Base-by-base conservation (phyloP, 1,284 basidiomycete species). In the Cutaneotrichosporon mucoides region DNA sequence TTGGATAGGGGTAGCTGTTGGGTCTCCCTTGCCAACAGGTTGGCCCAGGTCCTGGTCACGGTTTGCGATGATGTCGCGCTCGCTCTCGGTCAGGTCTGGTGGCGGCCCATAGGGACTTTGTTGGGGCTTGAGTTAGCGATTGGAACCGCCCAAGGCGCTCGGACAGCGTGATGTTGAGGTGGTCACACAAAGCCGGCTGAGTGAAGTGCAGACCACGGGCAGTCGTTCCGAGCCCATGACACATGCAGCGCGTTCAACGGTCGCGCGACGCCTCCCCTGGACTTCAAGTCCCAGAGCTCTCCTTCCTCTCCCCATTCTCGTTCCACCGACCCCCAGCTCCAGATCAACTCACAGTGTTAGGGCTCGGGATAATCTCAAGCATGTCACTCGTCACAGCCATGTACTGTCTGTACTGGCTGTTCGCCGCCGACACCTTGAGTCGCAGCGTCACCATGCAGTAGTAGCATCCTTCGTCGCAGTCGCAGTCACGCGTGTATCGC, bases 21-120 rank as follows among this genome's bases (percentile, higher is more conserved):
- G 81, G 36, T 90, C 68, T 86, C 90, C 84, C 81, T 92, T 90
- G 13, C 90, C 90, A 1, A 93, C 86, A 0, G 93, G 92, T 65
- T 84, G 79, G n/a, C 93, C 93, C 73, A 96, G 91, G 61, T 82
- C 82, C 60, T 86, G 84, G 34, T 84, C 83, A 55, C 90, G 84
- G 74, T 89, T 90, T 11, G 67, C 58, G 33, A 76, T 65, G 51
- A 77, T 72, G 42, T 62, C 60, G 13, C 64, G 64, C 47, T 77
- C 75, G 55, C 77, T 75, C 45, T 64, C 64, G 42, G 68, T 67
- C 11, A 75, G 43, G 41, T 73, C 72, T 36, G 71, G 72, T 37
- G 66, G 68, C 11, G 66, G 65, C 11, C 72, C 73, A 40, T 75
- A 75, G 8, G 73, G 72, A 50, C 66, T 71, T 35, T 50, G 45